A percentile compares a stretch with the other conserved stretches of the same genome.
phyloP scores from a whole-genome alignment of 1,139 yeast species.

The Komagataea norvegica region DNA sequence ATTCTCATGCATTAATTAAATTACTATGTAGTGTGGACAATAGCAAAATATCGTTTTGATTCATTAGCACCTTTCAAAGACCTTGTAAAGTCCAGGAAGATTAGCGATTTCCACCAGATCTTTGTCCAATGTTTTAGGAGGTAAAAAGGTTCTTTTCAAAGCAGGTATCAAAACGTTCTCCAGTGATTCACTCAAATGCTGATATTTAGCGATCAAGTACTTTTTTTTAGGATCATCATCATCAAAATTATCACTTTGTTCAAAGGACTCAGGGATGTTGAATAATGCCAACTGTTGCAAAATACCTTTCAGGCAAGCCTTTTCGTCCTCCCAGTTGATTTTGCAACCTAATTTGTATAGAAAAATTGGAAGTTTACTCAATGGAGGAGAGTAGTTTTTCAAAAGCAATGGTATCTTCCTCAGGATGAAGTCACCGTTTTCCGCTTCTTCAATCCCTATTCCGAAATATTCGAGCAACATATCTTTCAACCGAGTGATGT shows the following conservation, averaged over 20 bases:
- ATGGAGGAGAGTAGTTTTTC: conserved; percentile 56
- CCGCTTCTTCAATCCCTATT: conserved; percentile 37
- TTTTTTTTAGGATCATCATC: conserved; percentile 23
- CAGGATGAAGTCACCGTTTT: conserved; percentile 33
- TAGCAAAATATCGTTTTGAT: no score
- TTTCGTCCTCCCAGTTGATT: conserved; percentile 65
- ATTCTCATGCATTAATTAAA: neutral
- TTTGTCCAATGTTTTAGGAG: conserved; percentile 47
- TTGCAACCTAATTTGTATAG: conserved; percentile 54
- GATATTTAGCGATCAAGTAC: conserved; percentile 18
- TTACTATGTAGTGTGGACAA: neutral
- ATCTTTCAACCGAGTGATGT: conserved; percentile 49
- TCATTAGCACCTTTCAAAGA: conserved; percentile 83
- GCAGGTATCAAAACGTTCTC: conserved; percentile 66
- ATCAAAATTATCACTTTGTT: conserved; percentile 24
- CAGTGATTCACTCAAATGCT: conserved; percentile 34
- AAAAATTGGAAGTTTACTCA: conserved; percentile 63
- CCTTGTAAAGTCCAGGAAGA: conserved; percentile 83
- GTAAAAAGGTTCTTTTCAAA: conserved; percentile 59
- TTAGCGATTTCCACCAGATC: conserved; percentile 84
- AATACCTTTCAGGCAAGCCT: conserved; percentile 59
- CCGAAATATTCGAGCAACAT: conserved; percentile 83
- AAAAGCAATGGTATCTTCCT: conserved; percentile 62
- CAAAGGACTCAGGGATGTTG: conserved; percentile 61
- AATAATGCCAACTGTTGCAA: conserved; percentile 65